A percentile compares a stretch with the other conserved stretches of the same genome.
Evolutionary conservation across 2,329 filamentous ascomycete species (phyloP).

Genomic region (Alternaria rosae): DNA sequence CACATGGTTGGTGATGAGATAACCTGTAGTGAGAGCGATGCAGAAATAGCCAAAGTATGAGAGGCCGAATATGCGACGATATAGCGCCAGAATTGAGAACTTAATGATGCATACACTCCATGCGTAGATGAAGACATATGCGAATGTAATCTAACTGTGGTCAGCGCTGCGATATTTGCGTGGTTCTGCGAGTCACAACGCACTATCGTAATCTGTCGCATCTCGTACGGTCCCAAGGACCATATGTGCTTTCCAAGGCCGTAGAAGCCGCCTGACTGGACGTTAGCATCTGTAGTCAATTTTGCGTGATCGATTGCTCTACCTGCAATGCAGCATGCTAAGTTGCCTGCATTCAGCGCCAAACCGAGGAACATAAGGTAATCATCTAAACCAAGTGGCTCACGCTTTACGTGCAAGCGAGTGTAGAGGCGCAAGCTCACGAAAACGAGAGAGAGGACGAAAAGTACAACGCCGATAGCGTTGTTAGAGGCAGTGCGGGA

Average conservation of each 20-base stretch:
- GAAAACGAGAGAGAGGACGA: slow-evolving; percentile 27
- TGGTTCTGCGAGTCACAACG: neutral
- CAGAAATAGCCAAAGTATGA: slow-evolving; percentile 20
- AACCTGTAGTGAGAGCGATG: neutral
- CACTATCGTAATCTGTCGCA: slow-evolving; percentile 36
- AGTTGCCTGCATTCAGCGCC: slow-evolving; percentile 29
- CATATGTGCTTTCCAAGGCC: slow-evolving; percentile 38
- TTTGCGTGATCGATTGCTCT: neutral
- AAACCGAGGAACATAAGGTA: slow-evolving; percentile 34
- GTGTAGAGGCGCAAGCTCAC: slow-evolving; percentile 28
- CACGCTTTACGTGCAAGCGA: slow-evolving; percentile 26
- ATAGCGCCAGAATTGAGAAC: slow-evolving; percentile 35
- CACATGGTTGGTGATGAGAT: slow-evolving; percentile 4
- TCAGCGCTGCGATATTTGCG: neutral
- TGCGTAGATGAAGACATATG: slow-evolving; percentile 36
- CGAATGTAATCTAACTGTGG: slow-evolving; percentile 32
- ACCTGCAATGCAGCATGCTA: slow-evolving; percentile 37
- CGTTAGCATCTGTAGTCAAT: neutral
- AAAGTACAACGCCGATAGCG: slow-evolving; percentile 31
- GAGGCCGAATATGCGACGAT: slow-evolving; percentile 37
- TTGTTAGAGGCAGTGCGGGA: slow-evolving; percentile 31
- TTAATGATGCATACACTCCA: slow-evolving; percentile 39
- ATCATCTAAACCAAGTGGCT: slow-evolving; percentile 28
- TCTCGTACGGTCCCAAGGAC: slow-evolving; percentile 28
- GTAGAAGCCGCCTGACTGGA: slow-evolving; percentile 25